A percentile compares a stretch with the other conserved stretches of the same genome.
Conservation (phyloP, 352 stramenopile species). For the Pythium volutum region DNA sequence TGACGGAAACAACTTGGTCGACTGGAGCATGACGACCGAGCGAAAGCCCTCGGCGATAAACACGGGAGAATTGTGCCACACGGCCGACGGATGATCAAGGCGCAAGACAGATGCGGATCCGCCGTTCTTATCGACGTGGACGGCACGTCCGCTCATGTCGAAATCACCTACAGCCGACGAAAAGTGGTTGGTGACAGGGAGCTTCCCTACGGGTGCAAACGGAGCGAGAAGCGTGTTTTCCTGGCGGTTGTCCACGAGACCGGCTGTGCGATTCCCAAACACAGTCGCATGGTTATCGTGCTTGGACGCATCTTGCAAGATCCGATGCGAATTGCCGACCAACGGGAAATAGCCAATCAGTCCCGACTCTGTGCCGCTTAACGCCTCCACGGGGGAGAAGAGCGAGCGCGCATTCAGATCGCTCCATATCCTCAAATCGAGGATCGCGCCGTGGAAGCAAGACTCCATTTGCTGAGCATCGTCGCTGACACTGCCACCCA, state of each 20-base stretch:
- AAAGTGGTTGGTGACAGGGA: constrained; percentile 24
- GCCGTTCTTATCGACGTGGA: constrained; percentile 9
- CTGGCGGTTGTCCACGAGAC: no score
- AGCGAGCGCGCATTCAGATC: constrained; percentile 9
- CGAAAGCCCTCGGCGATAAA: constrained; percentile 48
- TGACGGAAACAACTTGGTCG: not conserved
- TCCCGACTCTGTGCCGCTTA: constrained; percentile 40
- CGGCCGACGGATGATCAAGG: constrained; percentile 15
- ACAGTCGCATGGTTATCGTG: constrained; percentile 75
- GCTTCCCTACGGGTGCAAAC: constrained; percentile 1
- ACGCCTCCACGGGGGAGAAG: constrained; percentile 16
- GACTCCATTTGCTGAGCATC: constrained; percentile 25
- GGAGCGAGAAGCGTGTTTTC: constrained; percentile 6
- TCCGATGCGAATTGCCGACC: constrained; percentile 52
- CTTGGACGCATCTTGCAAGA: constrained; percentile 66
- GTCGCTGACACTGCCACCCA: constrained; percentile 47
- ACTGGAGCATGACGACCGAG: constrained; percentile 37
- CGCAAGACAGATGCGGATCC: constrained; percentile 34
- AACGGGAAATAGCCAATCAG: constrained; percentile 77
- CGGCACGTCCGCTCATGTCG: constrained; percentile 21
- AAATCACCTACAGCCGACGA: constrained; percentile 19
- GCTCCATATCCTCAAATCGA: constrained; percentile 70
- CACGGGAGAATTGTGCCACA: constrained; percentile 48
- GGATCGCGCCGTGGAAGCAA: constrained; percentile 61
- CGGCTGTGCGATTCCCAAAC: constrained; percentile 17